A percentile compares a stretch with the other conserved stretches of the same genome.
Conservation (phyloP, 495 filamentous ascomycete genomes). For the Neurospora sublineolata region DNA sequence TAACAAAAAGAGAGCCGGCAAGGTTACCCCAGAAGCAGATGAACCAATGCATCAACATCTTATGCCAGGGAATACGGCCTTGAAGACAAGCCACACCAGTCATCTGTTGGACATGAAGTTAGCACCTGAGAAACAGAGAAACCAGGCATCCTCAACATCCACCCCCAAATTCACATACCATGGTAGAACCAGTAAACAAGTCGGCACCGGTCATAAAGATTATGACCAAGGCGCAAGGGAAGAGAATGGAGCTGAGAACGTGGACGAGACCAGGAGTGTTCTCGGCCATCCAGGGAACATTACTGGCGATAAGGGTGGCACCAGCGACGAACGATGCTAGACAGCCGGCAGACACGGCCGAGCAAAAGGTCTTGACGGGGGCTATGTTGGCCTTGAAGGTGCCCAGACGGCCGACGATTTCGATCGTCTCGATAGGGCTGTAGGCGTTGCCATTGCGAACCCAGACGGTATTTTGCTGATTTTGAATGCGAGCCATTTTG, state of each 20-base stretch:
- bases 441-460: constrained; percentile 14
- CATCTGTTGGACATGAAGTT: constrained; percentile 22
- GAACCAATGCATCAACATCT: constrained; percentile 43
- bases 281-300: constrained; percentile 47
- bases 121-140: background rate
- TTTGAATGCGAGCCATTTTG: background rate
- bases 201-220: constrained; percentile 50
- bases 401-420: constrained; percentile 34
- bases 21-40: constrained; percentile 51
- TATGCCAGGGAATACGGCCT: constrained; percentile 34
- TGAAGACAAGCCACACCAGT: constrained; percentile 46
- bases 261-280: constrained; percentile 51
- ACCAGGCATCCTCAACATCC: background rate
- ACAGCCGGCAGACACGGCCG: constrained; percentile 40
- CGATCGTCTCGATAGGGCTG: constrained; percentile 35
- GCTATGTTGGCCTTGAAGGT: constrained; percentile 41
- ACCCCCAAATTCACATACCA: constrained; percentile 26
- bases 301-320: constrained; percentile 38
- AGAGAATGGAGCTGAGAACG: constrained; percentile 43
- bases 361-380: constrained; percentile 44
- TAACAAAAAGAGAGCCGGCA: constrained; percentile 47
- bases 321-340: constrained; percentile 45
- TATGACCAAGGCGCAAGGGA: constrained; percentile 48
- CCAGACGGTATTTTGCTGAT: background rate
- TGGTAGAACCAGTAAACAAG: constrained; percentile 47